Evolutionary conservation across 2,329 filamentous ascomycete species (phyloP), one percentile per base, ranked within the genome.

Genomic region (Xylariaceae sp.): DNA sequence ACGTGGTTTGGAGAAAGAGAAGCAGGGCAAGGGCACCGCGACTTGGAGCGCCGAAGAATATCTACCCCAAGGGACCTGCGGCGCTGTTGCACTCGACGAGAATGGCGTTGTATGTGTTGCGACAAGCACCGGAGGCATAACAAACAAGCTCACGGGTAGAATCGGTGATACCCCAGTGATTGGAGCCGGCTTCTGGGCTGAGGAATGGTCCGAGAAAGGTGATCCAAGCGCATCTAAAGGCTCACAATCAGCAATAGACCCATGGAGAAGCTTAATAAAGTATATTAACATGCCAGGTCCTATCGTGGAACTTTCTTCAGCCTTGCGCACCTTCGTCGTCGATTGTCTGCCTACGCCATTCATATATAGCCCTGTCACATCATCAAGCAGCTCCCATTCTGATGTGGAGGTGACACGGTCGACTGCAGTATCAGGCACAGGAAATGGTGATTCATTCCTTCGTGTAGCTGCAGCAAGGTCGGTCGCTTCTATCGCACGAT

Each of bases 151-250:
- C 49, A 89, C 89, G 0, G 92, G 91, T 0, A 79, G 92, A 16
- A 87, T 96, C 58, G 92, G 92, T 0, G 92, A 96, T 68, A 96
- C 92, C 9, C 91, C 92, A 0, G 88, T 87, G 0, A 75, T 92
- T 0, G 92, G 92, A 0, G 88, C 91, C 1, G 92, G 92, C 0
- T 96, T 92, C 71, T 96, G 91, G 91, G 91, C 92, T 0, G 92
- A 95, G 68, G 83, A 92, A 62, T 96, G 91, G 91, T 71, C 73
- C 6, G 81, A 86, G 50, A 72, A 76, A 2, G 71, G 70, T 1
- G 70, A 73, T 30, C 64, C 70, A 6, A 72, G 67, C 1, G 57
- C 50, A 15, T 47, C 32, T 50, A 51, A 52, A 33, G 33, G n/a
- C n/a, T n/a, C 35, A 10, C 43, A 11, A 3, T 15, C 44, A 20